phyloP scores from a whole-genome alignment of 768 basidiomycete genomes.

The Lentinula lateritia region DNA sequence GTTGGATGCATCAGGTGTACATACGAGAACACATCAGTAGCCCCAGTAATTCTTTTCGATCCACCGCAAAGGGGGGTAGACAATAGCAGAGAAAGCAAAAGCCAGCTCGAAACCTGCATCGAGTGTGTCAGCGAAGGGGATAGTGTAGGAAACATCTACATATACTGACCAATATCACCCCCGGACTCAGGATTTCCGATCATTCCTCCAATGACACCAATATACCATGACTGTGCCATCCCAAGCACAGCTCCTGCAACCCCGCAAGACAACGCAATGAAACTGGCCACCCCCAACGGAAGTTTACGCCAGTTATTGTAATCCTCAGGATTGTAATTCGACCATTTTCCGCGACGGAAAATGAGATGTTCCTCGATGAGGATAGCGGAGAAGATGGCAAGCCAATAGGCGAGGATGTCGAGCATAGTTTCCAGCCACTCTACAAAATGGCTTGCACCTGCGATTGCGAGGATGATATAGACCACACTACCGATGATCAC shows the following conservation, averaged over 20 bases:
- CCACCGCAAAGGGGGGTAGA: not conserved
- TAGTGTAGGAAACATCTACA: no score
- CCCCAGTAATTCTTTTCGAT: not conserved
- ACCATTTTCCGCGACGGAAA: conserved; percentile 29
- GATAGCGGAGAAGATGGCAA: conserved; percentile 39
- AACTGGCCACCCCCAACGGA: conserved; percentile 30
- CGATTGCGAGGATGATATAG: conserved; percentile 22
- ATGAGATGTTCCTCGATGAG: conserved; percentile 43
- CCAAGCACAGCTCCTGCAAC: conserved; percentile 29
- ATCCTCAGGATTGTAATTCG: conserved; percentile 27
- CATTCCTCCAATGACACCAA: conserved; percentile 15
- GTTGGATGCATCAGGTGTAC: no score
- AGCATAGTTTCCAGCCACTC: conserved; percentile 35
- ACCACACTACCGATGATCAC: conserved; percentile 16
- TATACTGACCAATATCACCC: conserved; percentile 2
- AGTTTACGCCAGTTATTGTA: conserved; percentile 23
- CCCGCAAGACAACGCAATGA: conserved; percentile 22
- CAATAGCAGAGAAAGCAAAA: not conserved
- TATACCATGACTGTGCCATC: conserved; percentile 24
- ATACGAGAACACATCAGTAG: not conserved
- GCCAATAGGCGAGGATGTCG: conserved; percentile 38
- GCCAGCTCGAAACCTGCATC: not conserved
- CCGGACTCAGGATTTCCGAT: conserved; percentile 10
- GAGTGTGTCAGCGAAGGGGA: not conserved
- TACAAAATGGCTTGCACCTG: conserved; percentile 31